Percentiles rank a stretch among this genome's conserved stretches.
These are phyloP conservation scores for Porogramme epimiltina DNA, from an alignment of 1,284 basidiomycete genomes.

Conservation along the genomic window DNA sequence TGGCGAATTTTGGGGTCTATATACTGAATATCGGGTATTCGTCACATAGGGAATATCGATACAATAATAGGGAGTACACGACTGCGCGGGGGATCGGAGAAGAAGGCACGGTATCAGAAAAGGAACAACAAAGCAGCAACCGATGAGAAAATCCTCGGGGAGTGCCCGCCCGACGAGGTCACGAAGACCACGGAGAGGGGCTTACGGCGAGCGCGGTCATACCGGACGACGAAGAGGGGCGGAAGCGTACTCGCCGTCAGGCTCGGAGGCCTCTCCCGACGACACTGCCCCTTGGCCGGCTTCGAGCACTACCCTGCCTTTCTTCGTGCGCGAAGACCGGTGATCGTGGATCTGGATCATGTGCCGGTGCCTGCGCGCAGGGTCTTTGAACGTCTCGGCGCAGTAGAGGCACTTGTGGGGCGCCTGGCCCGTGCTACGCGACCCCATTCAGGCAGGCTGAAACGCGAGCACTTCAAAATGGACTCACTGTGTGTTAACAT, in stretches of 20 bases:
- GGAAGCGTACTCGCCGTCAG: constrained; percentile 1
- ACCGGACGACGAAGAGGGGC: not conserved
- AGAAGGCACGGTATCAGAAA: not conserved
- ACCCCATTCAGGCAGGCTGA: constrained; percentile 1
- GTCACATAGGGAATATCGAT: constrained; percentile 1
- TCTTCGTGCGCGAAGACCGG: constrained; percentile 41
- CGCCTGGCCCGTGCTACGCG: constrained; percentile 50
- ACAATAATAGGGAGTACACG: constrained; percentile 2
- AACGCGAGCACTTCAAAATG: constrained; percentile 3
- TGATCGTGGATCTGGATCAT: constrained; percentile 56
- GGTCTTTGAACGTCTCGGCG: constrained; percentile 58
- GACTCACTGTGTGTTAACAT: constrained; percentile 62
- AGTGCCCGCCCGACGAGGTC: not conserved
- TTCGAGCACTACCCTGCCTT: constrained; percentile 10
- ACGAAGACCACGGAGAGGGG: not conserved
- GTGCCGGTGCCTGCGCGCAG: constrained; percentile 62
- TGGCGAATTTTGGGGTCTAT: no score
- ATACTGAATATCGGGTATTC: no score
- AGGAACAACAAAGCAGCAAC: not conserved
- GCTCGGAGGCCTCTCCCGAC: constrained; percentile 7
- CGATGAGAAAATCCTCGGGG: not conserved
- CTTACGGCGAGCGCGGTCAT: not conserved
- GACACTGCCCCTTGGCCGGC: not conserved
- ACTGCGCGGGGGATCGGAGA: not conserved
- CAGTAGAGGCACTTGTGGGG: constrained; percentile 62